Percentiles rank a stretch among this genome's conserved stretches.
Conservation (phyloP, 148 eudicot genomes). For the Rhododendron kiyosumense region DNA sequence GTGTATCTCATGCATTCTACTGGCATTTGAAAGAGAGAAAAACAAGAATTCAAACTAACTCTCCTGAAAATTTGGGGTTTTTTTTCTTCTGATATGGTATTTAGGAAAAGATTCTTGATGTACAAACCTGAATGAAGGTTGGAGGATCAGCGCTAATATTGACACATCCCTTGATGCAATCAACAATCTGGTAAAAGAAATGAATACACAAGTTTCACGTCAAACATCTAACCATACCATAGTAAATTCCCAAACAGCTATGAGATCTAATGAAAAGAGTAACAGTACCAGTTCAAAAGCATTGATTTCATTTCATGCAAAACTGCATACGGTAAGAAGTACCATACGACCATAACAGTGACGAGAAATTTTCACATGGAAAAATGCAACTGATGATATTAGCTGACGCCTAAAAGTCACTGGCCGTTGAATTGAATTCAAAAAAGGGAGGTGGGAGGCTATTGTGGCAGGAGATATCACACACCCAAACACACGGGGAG, state of each 20-base stretch:
- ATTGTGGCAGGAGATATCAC: not conserved
- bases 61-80: not conserved
- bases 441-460: not conserved
- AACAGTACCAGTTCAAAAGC: not conserved
- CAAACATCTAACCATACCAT: not conserved
- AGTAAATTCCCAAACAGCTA: not conserved
- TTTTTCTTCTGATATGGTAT: not conserved
- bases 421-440: not conserved
- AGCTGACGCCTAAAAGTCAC: not conserved
- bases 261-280: not conserved
- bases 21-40: not conserved
- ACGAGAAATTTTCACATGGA: not conserved
- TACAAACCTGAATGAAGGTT: constrained; percentile 59
- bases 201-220: not conserved
- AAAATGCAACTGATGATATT: not conserved
- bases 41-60: not conserved
- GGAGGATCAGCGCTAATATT: constrained; percentile 48
- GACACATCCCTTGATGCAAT: constrained; percentile 37
- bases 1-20: not conserved
- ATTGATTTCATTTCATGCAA: not conserved
- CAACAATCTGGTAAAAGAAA: constrained; percentile 42
- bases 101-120: not conserved
- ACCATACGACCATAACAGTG: not conserved
- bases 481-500: not conserved
- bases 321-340: not conserved